Base-by-base conservation (phyloP, 352 stramenopile genomes). In the Phytophthora europaea region DNA sequence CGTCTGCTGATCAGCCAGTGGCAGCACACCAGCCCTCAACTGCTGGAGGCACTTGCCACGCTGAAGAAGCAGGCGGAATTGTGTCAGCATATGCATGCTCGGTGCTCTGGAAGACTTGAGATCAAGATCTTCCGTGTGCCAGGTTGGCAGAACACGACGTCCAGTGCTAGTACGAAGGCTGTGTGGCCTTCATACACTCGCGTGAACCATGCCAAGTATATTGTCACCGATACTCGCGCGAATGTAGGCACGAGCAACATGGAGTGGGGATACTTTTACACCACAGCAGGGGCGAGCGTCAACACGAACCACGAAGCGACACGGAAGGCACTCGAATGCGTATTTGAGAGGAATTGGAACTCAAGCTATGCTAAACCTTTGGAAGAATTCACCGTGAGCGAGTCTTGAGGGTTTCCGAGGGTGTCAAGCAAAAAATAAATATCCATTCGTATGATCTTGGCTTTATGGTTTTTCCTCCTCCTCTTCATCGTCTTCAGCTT, bases 201-300 rank as follows among this genome's bases (percentile, higher is more conserved):
- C 6, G 89, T 96, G 28, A 94, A 94, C 60, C 89, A 96, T 72
- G 89, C 85, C 52, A 96, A 96, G 77, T 95, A 89, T 60, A 92
- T 96, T 70, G 87, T 96, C 59, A 94, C 82, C 1, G 89, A 96
- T 70, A 40, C 66, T 64, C 87, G 86, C n/a, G 86, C 83, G 33
- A 96, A 96, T 67, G 74, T 96, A n/a, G 88, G 89, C 23, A 95
- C 88, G 36, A 95, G 88, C 67, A 96, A 96, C 73, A 94, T 94
- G 85, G 85, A 93, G 75, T 94, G 89, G 89, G 84, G 86, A 10
- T 96, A 96, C 69, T 96, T 95, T 65, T 91, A 96, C 81, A 92
- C 89, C 16, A 95, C 88, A 12, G 87, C 89, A 22, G 89, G 88
- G 18, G 83, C 82, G 22, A 94, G 86, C 40, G 70, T 96, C 28